Evolutionary conservation across 805 yeast genomes (phyloP).

Genomic region (Starmerella sirachaensis): DNA sequence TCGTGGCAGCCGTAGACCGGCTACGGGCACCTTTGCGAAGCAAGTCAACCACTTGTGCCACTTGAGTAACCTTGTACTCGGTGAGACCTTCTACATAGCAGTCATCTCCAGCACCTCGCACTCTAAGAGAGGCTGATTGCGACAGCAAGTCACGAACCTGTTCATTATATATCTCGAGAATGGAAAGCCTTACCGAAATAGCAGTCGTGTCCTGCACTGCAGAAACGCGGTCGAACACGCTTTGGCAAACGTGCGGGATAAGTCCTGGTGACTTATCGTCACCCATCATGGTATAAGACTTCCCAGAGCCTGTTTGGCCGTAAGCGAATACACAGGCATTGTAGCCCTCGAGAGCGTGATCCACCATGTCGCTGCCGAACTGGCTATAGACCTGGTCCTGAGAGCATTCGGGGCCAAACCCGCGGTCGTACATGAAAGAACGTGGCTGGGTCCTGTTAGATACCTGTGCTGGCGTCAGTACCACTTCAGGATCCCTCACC

Average conservation of each 20-base stretch:
- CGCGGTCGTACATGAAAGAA: constrained; percentile 40
- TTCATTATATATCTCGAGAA: constrained; percentile 69
- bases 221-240: constrained; percentile 38
- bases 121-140: constrained; percentile 29
- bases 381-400: constrained; percentile 42
- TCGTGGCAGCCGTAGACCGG: constrained; percentile 61
- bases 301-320: constrained; percentile 80
- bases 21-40: constrained; percentile 41
- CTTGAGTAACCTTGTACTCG: constrained; percentile 40
- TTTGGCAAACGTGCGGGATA: constrained; percentile 49
- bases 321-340: constrained; percentile 67
- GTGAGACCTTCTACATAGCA: constrained; percentile 61
- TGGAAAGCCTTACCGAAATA: constrained; percentile 42
- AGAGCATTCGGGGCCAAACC: constrained; percentile 35
- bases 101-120: constrained; percentile 58
- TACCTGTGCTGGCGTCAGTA: constrained; percentile 20
- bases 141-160: constrained; percentile 52
- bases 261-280: constrained; percentile 42
- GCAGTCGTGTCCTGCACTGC: constrained; percentile 30
- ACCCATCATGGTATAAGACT: constrained; percentile 74
- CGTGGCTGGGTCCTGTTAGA: constrained; percentile 22
- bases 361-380: constrained; percentile 48
- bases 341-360: constrained; percentile 56
- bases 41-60: constrained; percentile 37
- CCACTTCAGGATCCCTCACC: constrained; percentile 19